These are phyloP conservation scores for Hemileccinum rubropunctum DNA, from an alignment of 768 basidiomycete species.

Conservation along the genomic window DNA sequence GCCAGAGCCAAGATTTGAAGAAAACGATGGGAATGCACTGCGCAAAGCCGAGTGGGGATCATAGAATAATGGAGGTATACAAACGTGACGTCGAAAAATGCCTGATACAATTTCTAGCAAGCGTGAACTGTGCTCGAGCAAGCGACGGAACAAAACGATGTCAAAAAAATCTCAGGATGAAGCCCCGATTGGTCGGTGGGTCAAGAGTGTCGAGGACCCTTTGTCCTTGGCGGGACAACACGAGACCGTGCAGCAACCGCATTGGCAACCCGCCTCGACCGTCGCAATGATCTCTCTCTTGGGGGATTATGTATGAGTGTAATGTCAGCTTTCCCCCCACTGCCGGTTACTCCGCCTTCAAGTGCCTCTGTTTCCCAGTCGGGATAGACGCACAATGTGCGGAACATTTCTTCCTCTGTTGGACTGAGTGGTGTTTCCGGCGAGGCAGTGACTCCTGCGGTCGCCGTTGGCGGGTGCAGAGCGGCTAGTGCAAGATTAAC, in stretches of 20 bases:
- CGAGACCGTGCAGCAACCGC: slow-evolving; percentile 51
- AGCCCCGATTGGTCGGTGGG: background rate
- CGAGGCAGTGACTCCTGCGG: slow-evolving; percentile 5
- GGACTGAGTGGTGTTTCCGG: slow-evolving; percentile 55
- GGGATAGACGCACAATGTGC: slow-evolving; percentile 55
- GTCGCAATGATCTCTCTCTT: slow-evolving; percentile 22
- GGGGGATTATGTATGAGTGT: background rate
- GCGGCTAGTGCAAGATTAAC: slow-evolving; percentile 31
- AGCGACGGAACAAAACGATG: slow-evolving; percentile 11
- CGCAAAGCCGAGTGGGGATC: slow-evolving; percentile 23
- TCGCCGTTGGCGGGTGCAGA: slow-evolving; percentile 19
- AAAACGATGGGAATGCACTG: slow-evolving; percentile 10
- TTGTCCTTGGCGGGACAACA: slow-evolving; percentile 33
- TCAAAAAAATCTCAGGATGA: slow-evolving; percentile 1
- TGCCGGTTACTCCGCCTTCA: slow-evolving; percentile 20
- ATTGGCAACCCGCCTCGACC: slow-evolving; percentile 69
- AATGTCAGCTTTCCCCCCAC: slow-evolving; percentile 10
- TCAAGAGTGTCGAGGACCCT: slow-evolving; percentile 28
- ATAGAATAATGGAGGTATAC: slow-evolving; percentile 28
- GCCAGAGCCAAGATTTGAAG: background rate
- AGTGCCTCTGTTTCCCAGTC: slow-evolving; percentile 51
- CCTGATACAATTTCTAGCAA: slow-evolving; percentile 25
- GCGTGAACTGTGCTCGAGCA: slow-evolving; percentile 13
- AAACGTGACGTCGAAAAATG: slow-evolving; percentile 12
- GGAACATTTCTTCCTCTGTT: slow-evolving; percentile 71